Conservation (phyloP, 306 rosid species). For the Prinsepia uniflora region DNA sequence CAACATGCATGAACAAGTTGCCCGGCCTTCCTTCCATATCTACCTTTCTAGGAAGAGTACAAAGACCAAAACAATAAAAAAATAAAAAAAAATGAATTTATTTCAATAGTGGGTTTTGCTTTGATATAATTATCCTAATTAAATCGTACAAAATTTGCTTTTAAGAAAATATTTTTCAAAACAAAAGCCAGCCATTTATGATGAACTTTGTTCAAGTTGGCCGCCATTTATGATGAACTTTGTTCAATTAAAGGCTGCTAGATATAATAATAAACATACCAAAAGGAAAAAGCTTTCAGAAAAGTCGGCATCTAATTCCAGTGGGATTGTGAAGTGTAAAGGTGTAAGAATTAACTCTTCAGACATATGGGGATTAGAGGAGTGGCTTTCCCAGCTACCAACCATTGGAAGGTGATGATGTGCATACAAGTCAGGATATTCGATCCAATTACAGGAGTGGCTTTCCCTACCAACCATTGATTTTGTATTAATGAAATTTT, state of each 20-base stretch:
- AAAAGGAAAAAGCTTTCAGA: not conserved
- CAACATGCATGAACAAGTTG: not conserved
- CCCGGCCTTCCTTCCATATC: not conserved
- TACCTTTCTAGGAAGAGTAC: not conserved
- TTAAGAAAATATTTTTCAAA: not conserved
- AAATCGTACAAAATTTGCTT: no score
- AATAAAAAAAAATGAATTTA: no score
- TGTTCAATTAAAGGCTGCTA: conserved; percentile 8
- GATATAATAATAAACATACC: not conserved
- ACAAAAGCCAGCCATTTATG: not conserved
- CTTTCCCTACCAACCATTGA: no score
- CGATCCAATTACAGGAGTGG: no score
- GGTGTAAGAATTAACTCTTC: not conserved
- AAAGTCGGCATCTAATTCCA: not conserved
- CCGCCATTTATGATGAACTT: not conserved
- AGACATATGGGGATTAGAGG: no score
- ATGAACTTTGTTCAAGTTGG: not conserved
- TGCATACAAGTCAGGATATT: no score
- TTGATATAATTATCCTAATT: not conserved
- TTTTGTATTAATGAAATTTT: no score
- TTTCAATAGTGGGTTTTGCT: not conserved
- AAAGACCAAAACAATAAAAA: not conserved
- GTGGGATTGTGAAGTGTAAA: not conserved
- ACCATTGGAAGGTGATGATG: no score
- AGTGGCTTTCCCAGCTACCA: no score